These are phyloP conservation scores for Larix kaempferi DNA, from an alignment of 75 land plant species.

Conservation along the genomic window DNA sequence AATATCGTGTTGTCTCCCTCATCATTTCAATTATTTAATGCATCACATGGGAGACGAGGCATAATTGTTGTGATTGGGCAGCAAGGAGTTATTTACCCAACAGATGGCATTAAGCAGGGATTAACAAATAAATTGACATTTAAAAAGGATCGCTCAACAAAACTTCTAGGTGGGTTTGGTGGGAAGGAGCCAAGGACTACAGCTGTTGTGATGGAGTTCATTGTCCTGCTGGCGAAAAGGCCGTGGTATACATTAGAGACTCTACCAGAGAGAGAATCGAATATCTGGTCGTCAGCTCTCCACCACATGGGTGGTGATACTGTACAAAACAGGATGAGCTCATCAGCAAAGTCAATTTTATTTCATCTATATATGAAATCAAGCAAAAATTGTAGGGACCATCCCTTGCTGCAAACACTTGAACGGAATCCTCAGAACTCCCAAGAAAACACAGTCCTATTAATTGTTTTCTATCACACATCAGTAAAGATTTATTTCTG, in stretches of 20 bases:
- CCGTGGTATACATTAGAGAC: neutral
- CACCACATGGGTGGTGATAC: neutral
- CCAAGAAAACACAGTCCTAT: no score
- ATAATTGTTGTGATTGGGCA: constrained; percentile 4
- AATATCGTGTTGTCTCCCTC: neutral
- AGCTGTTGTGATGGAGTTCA: neutral
- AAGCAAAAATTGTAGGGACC: no score
- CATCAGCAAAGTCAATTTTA: neutral
- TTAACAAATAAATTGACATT: neutral
- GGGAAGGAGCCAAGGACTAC: neutral
- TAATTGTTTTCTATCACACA: no score
- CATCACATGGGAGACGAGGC: neutral
- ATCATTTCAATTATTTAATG: constrained; percentile 5
- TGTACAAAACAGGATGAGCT: neutral
- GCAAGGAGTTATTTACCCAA: neutral
- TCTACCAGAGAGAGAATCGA: neutral
- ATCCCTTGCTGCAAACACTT: no score
- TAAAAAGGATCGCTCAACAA: neutral
- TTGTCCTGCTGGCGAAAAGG: neutral
- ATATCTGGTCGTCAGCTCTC: neutral
- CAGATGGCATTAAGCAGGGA: constrained; percentile 1
- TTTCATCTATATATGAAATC: no score
- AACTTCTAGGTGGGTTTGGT: neutral
- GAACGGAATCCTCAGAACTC: no score
- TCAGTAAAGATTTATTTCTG: no score